phyloP scores from a whole-genome alignment of 2,329 filamentous ascomycete genomes.

The Stachybotrys elegans region DNA sequence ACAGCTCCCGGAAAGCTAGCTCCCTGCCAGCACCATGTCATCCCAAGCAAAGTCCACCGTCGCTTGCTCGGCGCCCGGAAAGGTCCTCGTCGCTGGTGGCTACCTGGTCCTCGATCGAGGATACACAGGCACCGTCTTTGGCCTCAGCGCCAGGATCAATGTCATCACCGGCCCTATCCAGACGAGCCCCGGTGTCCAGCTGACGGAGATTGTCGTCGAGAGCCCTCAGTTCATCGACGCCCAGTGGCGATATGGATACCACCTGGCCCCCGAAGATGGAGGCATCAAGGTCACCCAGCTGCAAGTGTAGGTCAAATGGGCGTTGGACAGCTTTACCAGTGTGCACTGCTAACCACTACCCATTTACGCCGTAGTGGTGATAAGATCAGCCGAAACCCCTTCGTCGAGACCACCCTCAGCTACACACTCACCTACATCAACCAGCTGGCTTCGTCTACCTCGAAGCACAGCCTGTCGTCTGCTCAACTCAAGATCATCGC shows the following conservation, averaged over 20 bases:
- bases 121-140: constrained; percentile 72
- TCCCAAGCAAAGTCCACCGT: constrained; percentile 27
- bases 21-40: constrained; percentile 10
- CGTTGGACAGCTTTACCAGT: background rate
- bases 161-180: constrained; percentile 53
- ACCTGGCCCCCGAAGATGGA: constrained; percentile 63
- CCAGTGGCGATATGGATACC: constrained; percentile 82
- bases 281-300: constrained; percentile 78
- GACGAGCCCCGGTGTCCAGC: constrained; percentile 57
- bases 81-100: constrained; percentile 90
- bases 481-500: constrained; percentile 81
- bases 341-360: too few species aligned
- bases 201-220: constrained; percentile 73
- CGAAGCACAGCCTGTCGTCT: constrained; percentile 53
- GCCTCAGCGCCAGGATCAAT: constrained; percentile 63
- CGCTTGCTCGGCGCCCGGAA: constrained; percentile 86
- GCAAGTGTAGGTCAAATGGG: constrained; percentile 58
- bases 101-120: constrained; percentile 88
- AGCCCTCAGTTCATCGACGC: constrained; percentile 89
- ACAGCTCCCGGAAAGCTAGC: background rate
- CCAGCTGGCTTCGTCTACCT: constrained; percentile 29
- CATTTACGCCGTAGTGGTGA: constrained; percentile 32
- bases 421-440: constrained; percentile 83
- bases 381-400: constrained; percentile 60
- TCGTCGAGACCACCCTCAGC: constrained; percentile 85